These are phyloP conservation scores for Pleomassaria siparia DNA, from an alignment of 2,329 filamentous ascomycete genomes.

Conservation along the genomic window DNA sequence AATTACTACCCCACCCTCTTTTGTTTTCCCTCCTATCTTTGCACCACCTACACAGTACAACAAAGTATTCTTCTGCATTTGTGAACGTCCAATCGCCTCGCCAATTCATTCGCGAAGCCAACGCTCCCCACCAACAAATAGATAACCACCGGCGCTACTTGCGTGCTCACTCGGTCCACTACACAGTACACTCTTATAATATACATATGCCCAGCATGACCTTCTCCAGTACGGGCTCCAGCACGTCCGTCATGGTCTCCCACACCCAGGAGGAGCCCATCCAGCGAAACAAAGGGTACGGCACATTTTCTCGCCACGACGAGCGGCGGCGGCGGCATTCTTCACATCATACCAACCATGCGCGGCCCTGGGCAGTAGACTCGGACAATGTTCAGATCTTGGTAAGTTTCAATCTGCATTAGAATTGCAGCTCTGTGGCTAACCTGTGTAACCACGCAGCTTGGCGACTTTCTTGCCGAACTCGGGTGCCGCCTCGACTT, in stretches of 20 bases:
- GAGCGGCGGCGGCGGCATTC: slow-evolving; percentile 49
- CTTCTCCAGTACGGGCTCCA: slow-evolving; percentile 12
- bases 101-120: slow-evolving; percentile 6
- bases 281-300: slow-evolving; percentile 39
- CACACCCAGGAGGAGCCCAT: slow-evolving; percentile 46
- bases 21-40: slow-evolving; percentile 16
- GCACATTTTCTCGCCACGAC: slow-evolving; percentile 33
- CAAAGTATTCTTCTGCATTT: slow-evolving; percentile 5
- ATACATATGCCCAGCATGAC: slow-evolving; percentile 14
- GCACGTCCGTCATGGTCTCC: slow-evolving; percentile 39
- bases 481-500: slow-evolving; percentile 84
- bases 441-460: slow-evolving; percentile 45
- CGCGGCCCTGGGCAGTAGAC: slow-evolving; percentile 48
- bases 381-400: slow-evolving; percentile 51
- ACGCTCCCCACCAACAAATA: slow-evolving; percentile 6
- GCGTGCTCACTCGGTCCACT: slow-evolving; percentile 1
- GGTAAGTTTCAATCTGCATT: slow-evolving; percentile 26
- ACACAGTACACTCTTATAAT: slow-evolving; percentile 6
- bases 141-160: neutral
- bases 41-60: slow-evolving; percentile 10
- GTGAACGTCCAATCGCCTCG: slow-evolving; percentile 9
- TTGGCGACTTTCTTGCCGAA: slow-evolving; percentile 81
- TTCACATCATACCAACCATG: slow-evolving; percentile 47
- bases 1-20: neutral
- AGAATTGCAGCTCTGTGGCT: slow-evolving; percentile 11